A percentile compares a stretch with the other conserved stretches of the same genome.
Evolutionary conservation across 2,329 filamentous ascomycete genomes (phyloP).

Genomic region (Xylariales sp.): DNA sequence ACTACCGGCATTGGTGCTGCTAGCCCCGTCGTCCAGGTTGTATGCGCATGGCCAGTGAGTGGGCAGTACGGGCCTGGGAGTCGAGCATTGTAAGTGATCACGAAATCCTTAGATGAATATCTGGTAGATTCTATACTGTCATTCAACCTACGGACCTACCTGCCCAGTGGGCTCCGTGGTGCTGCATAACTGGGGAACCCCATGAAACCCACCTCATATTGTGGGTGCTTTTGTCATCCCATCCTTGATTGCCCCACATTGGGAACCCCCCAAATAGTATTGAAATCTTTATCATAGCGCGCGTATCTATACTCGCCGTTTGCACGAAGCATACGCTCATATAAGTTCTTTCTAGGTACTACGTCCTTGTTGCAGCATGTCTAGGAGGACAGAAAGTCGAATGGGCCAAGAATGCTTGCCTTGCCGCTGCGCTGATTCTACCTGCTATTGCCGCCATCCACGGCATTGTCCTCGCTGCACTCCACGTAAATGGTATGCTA

Average conservation of each 20-base stretch:
- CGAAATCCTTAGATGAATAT: too few species aligned
- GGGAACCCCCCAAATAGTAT: too few species aligned
- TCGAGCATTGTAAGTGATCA: conserved; percentile 28
- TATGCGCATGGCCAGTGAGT: conserved; percentile 38
- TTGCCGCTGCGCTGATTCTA: conserved; percentile 2
- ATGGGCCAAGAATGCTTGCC: conserved; percentile 5
- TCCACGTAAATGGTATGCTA: conserved; percentile 4
- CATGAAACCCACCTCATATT: too few species aligned
- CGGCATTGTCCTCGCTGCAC: conserved; percentile 3
- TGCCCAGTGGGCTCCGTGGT: too few species aligned
- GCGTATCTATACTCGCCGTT: neutral
- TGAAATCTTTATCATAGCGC: neutral
- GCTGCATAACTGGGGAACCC: too few species aligned
- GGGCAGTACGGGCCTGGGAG: conserved; percentile 36
- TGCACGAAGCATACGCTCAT: neutral
- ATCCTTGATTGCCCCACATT: too few species aligned
- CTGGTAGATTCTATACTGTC: too few species aligned
- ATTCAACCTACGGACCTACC: too few species aligned
- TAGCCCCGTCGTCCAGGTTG: conserved; percentile 22
- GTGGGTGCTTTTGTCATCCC: too few species aligned
- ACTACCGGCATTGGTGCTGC: conserved; percentile 22
- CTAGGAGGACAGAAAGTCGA: conserved; percentile 1
- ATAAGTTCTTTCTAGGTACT: conserved; percentile 2
- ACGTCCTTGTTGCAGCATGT: conserved; percentile 3
- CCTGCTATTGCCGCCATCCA: conserved; percentile 5